A percentile compares a stretch with the other conserved stretches of the same genome.
Conservation (phyloP, 2,329 filamentous ascomycete species). For the Colletotrichum melonis region DNA sequence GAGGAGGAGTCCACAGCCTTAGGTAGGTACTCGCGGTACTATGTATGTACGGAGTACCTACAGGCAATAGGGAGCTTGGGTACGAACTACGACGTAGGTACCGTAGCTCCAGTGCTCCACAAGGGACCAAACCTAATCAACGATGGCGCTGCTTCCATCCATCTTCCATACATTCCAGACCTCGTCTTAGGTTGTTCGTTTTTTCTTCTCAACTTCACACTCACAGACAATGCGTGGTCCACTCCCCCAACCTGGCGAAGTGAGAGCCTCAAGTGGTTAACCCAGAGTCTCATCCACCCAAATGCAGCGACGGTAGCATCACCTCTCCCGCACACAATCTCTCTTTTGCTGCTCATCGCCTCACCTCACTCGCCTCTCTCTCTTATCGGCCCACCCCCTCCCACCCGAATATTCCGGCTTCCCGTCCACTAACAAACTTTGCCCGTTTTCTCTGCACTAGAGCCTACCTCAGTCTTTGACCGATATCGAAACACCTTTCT, state of each 20-base stretch:
- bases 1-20: background rate
- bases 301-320: conserved; percentile 5
- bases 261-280: conserved; percentile 25
- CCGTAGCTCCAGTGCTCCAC: background rate
- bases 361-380: background rate
- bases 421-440: conserved; percentile 2
- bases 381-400: conserved; percentile 7
- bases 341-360: background rate
- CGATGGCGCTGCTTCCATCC: conserved; percentile 23
- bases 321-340: too few species aligned
- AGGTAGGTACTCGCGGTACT: too few species aligned
- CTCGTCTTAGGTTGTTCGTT: background rate
- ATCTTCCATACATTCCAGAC: conserved; percentile 11
- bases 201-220: background rate
- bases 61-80: too few species aligned
- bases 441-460: background rate
- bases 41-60: too few species aligned
- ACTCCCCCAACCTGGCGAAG: conserved; percentile 13
- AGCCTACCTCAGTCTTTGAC: background rate
- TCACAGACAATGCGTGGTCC: background rate
- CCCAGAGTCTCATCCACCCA: conserved; percentile 10
- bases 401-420: conserved; percentile 4
- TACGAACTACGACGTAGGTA: too few species aligned
- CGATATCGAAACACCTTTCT: background rate
- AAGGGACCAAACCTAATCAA: background rate